Percentiles rank a stretch among this genome's conserved stretches.
These are phyloP conservation scores for Hypomyces rosellus DNA, from an alignment of 2,329 filamentous ascomycete genomes.

Conservation along the genomic window DNA sequence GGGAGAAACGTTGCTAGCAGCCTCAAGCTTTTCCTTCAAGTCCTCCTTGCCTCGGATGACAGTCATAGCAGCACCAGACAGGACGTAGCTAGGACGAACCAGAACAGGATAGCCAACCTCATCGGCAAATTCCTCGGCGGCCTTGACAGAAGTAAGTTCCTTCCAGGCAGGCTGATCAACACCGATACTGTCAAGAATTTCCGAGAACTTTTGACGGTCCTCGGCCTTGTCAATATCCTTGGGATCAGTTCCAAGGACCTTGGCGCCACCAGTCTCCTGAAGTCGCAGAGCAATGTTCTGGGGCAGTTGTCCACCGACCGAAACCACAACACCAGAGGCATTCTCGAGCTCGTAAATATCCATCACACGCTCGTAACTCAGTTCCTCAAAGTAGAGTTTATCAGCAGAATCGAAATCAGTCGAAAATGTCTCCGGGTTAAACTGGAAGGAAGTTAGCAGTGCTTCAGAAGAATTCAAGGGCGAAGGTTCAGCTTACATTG, in stretches of 20 bases:
- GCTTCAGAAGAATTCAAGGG: not conserved
- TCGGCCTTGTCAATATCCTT: slow-evolving; percentile 96
- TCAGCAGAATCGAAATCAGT: slow-evolving; percentile 90
- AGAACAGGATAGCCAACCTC: slow-evolving; percentile 89
- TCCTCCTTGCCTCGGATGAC: slow-evolving; percentile 85
- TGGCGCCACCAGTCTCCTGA: slow-evolving; percentile 84
- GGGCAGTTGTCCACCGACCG: slow-evolving; percentile 89
- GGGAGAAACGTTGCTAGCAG: slow-evolving; percentile 82
- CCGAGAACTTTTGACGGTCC: slow-evolving; percentile 96
- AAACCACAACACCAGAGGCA: slow-evolving; percentile 83
- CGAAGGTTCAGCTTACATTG: slow-evolving; percentile 51
- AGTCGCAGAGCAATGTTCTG: slow-evolving; percentile 96
- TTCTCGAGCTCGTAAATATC: slow-evolving; percentile 94
- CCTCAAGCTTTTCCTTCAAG: slow-evolving; percentile 89
- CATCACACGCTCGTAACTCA: slow-evolving; percentile 96
- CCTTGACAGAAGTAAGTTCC: slow-evolving; percentile 83
- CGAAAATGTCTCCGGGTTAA: slow-evolving; percentile 71
- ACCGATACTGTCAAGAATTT: slow-evolving; percentile 93
- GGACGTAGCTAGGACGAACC: slow-evolving; percentile 89
- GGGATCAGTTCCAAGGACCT: slow-evolving; percentile 87
- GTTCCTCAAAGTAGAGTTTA: slow-evolving; percentile 91
- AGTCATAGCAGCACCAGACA: slow-evolving; percentile 97
- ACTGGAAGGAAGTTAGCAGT: slow-evolving; percentile 25
- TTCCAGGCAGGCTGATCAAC: slow-evolving; percentile 98
- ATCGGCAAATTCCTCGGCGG: slow-evolving; percentile 80